Evolutionary conservation across 768 basidiomycete species (phyloP), one percentile per base, ranked within the genome.

Genomic region (Leccinum subtestaceum): DNA sequence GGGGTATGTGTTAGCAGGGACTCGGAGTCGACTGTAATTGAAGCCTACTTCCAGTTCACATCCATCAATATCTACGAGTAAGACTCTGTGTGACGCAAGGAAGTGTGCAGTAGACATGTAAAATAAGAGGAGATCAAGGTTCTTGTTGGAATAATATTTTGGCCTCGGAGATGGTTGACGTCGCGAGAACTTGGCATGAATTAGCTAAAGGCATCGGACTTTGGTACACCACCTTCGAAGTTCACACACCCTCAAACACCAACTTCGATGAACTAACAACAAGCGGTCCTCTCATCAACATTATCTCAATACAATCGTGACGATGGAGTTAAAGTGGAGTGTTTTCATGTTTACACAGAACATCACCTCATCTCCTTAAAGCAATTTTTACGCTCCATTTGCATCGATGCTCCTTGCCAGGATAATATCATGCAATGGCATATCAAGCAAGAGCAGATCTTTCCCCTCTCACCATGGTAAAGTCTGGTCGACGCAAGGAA

Each of bases 1-100:
- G 23, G 23, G 23, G 23, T 25, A 25, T 25, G 23, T 25, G 23
- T 25, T 25, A 25, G 23, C 23, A 25, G 23, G 23, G 23, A 25
- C 23, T 25, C 23, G 23, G 23, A 25, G 23, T 25, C 23, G 23
- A 25, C 23, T 4, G 23, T 25, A 25, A 25, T 25, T 4, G 65
- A 76, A 2, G 77, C 80, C 0, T 80, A 76, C 63, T 81, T 78
- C 64, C 65, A 77, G 27, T 72, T 81, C 57, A 69, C 66, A 6
- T 72, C 72, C 17, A 63, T 81, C 13, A 64, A 73, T 29, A 66
- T 81, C 25, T 81, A 80, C 59, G 55, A 66, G 21, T 66, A n/a
- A 62, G 3, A 2, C 27, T 8, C 5, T 38, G 36, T 13, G 48
- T 7, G 40, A 34, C 1, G 6, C 31, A 23, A 21, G 58, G 31